A percentile compares a stretch with the other conserved stretches of the same genome.
Conservation (phyloP, 2,329 filamentous ascomycete species). For the Penicillium sp. region DNA sequence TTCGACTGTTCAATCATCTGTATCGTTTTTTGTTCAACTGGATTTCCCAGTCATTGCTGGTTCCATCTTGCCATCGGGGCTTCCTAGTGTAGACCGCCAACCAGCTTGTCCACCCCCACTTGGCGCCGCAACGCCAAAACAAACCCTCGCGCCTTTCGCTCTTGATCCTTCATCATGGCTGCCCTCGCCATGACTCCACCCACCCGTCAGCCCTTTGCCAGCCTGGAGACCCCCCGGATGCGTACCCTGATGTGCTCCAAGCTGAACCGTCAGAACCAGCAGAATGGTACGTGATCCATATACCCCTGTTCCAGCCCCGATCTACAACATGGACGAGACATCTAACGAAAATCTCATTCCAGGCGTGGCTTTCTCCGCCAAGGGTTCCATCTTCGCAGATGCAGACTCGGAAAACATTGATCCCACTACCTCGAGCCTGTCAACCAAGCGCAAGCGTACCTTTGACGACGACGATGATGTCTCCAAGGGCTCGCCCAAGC, state of each 20-base stretch:
- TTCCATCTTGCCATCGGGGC: conserved; percentile 3
- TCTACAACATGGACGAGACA: neutral
- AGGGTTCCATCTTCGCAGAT: conserved; percentile 25
- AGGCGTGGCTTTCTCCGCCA: conserved; percentile 16
- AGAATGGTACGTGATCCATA: conserved; percentile 27
- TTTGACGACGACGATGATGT: conserved; percentile 32
- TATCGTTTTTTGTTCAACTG: neutral
- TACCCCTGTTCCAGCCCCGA: too few relatives aligned
- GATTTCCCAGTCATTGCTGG: neutral
- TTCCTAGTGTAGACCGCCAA: neutral
- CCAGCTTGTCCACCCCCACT: conserved; percentile 20
- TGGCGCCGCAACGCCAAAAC: conserved; percentile 26
- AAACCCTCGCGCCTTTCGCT: conserved; percentile 16
- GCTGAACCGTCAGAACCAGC: conserved; percentile 35
- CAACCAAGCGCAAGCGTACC: conserved; percentile 46
- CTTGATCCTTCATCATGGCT: conserved; percentile 26
- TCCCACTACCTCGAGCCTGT: conserved; percentile 50
- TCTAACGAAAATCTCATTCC: neutral
- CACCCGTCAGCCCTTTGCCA: conserved; percentile 37
- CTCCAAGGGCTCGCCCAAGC: conserved; percentile 44
- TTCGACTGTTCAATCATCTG: too few relatives aligned
- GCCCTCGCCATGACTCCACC: conserved; percentile 37
- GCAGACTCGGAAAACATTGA: conserved; percentile 59
- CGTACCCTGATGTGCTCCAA: conserved; percentile 32
- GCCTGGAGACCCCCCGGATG: conserved; percentile 33